A percentile compares a stretch with the other conserved stretches of the same genome.
Evolutionary conservation across 2,329 filamentous ascomycete species (phyloP).

Genomic region (Botryosphaeria dothidea): DNA sequence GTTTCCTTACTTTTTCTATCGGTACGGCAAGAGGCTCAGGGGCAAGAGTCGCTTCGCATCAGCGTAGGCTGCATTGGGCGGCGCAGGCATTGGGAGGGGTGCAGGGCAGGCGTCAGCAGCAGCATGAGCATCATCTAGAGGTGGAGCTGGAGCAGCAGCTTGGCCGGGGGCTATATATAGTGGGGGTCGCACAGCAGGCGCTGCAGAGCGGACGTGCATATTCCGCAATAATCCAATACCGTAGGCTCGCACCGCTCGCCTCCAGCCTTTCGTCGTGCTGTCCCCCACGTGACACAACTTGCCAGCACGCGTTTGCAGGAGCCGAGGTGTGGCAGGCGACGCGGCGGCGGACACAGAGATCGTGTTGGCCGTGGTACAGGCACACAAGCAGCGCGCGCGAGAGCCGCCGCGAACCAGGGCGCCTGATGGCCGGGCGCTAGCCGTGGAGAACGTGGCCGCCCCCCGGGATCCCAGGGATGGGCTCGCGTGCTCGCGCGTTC

Average conservation of each 20-base stretch:
- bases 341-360: slow-evolving; percentile 8
- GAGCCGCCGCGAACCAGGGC: slow-evolving; percentile 14
- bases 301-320: slow-evolving; percentile 15
- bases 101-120: not conserved
- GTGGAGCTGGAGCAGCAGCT: slow-evolving; percentile 10
- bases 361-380: slow-evolving; percentile 11
- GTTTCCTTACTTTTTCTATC: slow-evolving; percentile 51
- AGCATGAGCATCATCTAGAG: not conserved
- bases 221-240: slow-evolving; percentile 15
- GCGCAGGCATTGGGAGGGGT: slow-evolving; percentile 1
- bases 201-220: slow-evolving; percentile 3
- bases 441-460: slow-evolving; percentile 15
- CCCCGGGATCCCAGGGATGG: not conserved
- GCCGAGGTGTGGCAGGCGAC: slow-evolving; percentile 6
- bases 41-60: slow-evolving; percentile 49
- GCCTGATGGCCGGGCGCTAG: not conserved
- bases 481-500: not conserved
- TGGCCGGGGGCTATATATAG: slow-evolving; percentile 20
- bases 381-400: not conserved
- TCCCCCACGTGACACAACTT: slow-evolving; percentile 18
- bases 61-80: slow-evolving; percentile 26
- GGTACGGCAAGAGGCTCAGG: slow-evolving; percentile 51
- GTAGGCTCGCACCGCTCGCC: not conserved
- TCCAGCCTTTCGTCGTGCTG: not conserved
- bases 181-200: slow-evolving; percentile 19